phyloP scores from a whole-genome alignment of 225 moss, liverwort and hornwort species.

The Bryoerythrophyllum caledonicum region DNA sequence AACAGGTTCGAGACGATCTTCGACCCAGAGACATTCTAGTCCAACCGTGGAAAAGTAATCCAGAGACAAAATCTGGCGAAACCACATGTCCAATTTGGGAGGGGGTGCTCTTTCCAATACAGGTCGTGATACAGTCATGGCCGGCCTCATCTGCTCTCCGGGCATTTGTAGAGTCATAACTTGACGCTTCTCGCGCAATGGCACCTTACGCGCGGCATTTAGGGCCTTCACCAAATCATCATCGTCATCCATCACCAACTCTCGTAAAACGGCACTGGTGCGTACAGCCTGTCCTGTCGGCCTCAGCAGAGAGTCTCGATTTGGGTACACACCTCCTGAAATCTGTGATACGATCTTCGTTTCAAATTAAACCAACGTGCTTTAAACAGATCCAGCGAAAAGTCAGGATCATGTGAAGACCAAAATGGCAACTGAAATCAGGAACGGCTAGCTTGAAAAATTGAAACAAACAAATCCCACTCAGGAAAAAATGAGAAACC shows the following conservation, averaged over 20 bases:
- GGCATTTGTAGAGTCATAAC: slow-evolving; percentile 86
- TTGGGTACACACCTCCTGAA: too few relatives aligned
- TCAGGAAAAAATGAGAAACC: too few relatives aligned
- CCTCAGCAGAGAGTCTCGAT: slow-evolving; percentile 25
- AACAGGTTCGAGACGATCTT: slow-evolving; percentile 39
- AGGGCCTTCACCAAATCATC: slow-evolving; percentile 61
- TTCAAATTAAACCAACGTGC: too few relatives aligned
- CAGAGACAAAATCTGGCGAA: slow-evolving; percentile 70
- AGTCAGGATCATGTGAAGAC: too few relatives aligned
- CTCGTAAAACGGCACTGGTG: slow-evolving; percentile 52
- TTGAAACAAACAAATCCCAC: too few relatives aligned
- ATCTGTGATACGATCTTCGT: too few relatives aligned
- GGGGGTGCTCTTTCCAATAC: slow-evolving; percentile 58
- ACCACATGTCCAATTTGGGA: slow-evolving; percentile 92
- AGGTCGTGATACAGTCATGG: slow-evolving; percentile 30
- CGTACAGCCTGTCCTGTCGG: slow-evolving; percentile 24
- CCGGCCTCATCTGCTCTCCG: slow-evolving; percentile 50
- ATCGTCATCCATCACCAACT: slow-evolving; percentile 66
- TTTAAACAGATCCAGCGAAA: too few relatives aligned
- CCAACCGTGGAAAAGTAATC: slow-evolving; percentile 76
- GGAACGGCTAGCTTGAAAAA: too few relatives aligned
- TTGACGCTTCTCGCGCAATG: slow-evolving; percentile 65
- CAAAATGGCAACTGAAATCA: too few relatives aligned
- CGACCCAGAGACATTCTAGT: slow-evolving; percentile 46
- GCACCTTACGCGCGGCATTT: slow-evolving; percentile 49